Conservation (phyloP, 257 asterid species). For the Nicotiana noctiflora region DNA sequence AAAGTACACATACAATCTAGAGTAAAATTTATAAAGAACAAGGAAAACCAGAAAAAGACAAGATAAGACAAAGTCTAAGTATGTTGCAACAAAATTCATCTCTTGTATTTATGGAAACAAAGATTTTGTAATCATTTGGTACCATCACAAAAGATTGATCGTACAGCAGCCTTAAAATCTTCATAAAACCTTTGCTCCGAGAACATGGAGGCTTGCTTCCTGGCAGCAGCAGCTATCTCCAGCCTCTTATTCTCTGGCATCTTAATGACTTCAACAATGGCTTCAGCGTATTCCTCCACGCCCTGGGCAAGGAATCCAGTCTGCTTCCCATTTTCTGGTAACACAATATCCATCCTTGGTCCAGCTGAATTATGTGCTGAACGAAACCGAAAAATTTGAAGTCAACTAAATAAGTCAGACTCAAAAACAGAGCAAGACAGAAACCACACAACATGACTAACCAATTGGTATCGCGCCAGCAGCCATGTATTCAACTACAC, state of each 20-base stretch:
- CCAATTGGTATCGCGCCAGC: slow-evolving; percentile 94
- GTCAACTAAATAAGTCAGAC: not conserved
- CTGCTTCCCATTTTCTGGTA: slow-evolving; percentile 62
- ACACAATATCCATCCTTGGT: slow-evolving; percentile 86
- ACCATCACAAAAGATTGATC: slow-evolving; percentile 29
- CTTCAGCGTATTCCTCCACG: slow-evolving; percentile 70
- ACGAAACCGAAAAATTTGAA: not conserved
- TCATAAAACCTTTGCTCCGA: slow-evolving; percentile 72
- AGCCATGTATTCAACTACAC: slow-evolving; percentile 97
- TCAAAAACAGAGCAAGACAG: not conserved
- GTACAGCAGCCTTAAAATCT: slow-evolving; percentile 73
- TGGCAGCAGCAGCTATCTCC: slow-evolving; percentile 75
- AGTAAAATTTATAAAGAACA: not conserved
- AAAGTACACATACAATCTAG: not conserved
- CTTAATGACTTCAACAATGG: slow-evolving; percentile 43
- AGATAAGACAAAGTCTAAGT: not conserved
- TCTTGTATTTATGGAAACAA: not conserved
- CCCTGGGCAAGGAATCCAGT: slow-evolving; percentile 81
- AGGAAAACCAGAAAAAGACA: not conserved
- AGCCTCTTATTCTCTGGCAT: slow-evolving; percentile 60
- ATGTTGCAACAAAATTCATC: slow-evolving; percentile 4
- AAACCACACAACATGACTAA: slow-evolving; percentile 18
- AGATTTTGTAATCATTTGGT: slow-evolving; percentile 14
- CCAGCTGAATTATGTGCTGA: slow-evolving; percentile 97
- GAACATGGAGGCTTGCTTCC: slow-evolving; percentile 67